A percentile compares a stretch with the other conserved stretches of the same genome.
phyloP scores from a whole-genome alignment of 768 basidiomycete species.

The Tricholoma hemisulphureum region DNA sequence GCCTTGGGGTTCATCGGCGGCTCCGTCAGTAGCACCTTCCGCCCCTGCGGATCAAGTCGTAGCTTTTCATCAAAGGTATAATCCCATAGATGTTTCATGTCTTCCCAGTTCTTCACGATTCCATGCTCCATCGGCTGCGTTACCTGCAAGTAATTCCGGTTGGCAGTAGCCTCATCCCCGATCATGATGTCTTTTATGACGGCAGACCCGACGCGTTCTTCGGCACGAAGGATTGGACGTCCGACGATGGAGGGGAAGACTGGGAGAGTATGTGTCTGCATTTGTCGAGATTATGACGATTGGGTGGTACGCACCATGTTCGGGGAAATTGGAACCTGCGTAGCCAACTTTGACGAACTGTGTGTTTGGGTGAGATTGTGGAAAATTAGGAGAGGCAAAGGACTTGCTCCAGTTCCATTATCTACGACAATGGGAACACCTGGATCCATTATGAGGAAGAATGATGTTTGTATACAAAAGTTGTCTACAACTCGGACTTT shows the following conservation, averaged over 20 bases:
- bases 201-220: conserved; percentile 85
- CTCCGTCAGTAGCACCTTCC: conserved; percentile 92
- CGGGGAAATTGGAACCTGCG: conserved; percentile 92
- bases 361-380: conserved; percentile 6
- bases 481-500: too few relatives aligned
- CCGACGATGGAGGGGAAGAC: conserved; percentile 98
- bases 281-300: background rate
- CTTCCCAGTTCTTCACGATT: conserved; percentile 98
- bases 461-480: background rate
- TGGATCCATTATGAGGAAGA: conserved; percentile 37
- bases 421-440: conserved; percentile 73
- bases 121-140: conserved; percentile 99
- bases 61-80: conserved; percentile 98
- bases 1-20: conserved; percentile 98
- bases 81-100: conserved; percentile 98
- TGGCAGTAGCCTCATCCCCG: conserved; percentile 93
- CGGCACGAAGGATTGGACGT: conserved; percentile 94
- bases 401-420: conserved; percentile 82
- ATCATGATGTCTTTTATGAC: conserved; percentile 97
- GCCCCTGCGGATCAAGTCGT: conserved; percentile 78
- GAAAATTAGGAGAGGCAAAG: conserved; percentile 3
- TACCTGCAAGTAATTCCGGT: conserved; percentile 93
- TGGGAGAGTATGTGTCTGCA: conserved; percentile 29
- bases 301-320: conserved; percentile 61
- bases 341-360: conserved; percentile 92